Percentiles rank a stretch among this genome's conserved stretches.
These are phyloP conservation scores for Limtongia smithiae DNA, from an alignment of 805 yeast genomes.

Conservation along the genomic window DNA sequence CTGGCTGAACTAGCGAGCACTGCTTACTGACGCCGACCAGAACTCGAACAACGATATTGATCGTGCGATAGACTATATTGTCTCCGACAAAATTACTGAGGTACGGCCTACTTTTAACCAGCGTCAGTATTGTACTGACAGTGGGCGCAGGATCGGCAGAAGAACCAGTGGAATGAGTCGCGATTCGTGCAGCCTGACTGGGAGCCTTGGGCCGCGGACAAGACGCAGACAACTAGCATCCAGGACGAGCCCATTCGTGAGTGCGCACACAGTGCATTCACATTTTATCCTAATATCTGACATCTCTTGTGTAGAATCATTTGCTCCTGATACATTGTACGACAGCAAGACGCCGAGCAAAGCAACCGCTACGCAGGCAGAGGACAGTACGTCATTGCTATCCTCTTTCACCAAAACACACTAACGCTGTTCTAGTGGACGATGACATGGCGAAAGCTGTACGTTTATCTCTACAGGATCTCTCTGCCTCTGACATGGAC, in stretches of 20 bases:
- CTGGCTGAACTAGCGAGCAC: background rate
- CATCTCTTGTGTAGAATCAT: constrained; percentile 7
- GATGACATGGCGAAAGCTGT: constrained; percentile 24
- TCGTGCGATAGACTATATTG: constrained; percentile 34
- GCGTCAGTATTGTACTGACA: too few relatives aligned
- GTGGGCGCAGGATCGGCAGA: constrained; percentile 10
- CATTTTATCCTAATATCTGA: background rate
- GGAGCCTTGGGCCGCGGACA: background rate
- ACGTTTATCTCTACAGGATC: constrained; percentile 25
- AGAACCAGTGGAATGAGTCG: constrained; percentile 10
- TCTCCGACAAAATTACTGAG: constrained; percentile 25
- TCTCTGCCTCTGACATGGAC: constrained; percentile 4
- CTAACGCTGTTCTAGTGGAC: constrained; percentile 4
- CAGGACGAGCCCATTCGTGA: constrained; percentile 13
- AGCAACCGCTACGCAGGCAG: background rate
- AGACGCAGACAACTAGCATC: background rate
- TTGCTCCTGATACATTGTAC: constrained; percentile 21
- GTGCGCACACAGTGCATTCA: background rate
- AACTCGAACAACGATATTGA: constrained; percentile 31
- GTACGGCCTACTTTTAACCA: constrained; percentile 7
- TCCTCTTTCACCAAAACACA: background rate
- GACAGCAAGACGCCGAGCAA: background rate
- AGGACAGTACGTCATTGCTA: constrained; percentile 4
- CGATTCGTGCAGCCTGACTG: constrained; percentile 9
- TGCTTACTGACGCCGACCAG: constrained; percentile 11